phyloP scores from a whole-genome alignment of 805 yeast species.

The Saccharomycodes ludwigii region DNA sequence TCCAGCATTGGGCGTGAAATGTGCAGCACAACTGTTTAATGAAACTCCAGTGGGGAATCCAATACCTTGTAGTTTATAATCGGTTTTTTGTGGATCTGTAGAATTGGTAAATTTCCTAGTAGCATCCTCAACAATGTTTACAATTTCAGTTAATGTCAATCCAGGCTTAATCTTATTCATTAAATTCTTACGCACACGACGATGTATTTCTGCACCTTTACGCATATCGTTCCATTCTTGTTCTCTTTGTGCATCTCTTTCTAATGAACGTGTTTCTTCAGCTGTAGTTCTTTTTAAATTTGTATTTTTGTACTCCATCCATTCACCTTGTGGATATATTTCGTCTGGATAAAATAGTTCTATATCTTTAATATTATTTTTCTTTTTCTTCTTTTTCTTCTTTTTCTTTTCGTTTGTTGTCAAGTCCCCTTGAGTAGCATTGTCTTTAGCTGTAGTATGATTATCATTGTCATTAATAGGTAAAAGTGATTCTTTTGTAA shows the following conservation, averaged over 20 bases:
- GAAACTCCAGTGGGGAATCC: constrained; percentile 99
- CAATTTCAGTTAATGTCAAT: constrained; percentile 81
- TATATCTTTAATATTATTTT: constrained; percentile 46
- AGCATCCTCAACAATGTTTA: constrained; percentile 78
- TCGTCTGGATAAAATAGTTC: constrained; percentile 58
- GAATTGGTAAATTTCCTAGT: constrained; percentile 64
- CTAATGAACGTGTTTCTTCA: constrained; percentile 75
- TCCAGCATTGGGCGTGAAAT: constrained; percentile 93
- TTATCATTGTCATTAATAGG: too few relatives aligned
- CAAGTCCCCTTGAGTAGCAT: not conserved
- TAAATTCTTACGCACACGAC: constrained; percentile 78
- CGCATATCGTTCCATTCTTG: constrained; percentile 76
- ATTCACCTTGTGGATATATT: constrained; percentile 76
- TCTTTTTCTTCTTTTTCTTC: constrained; percentile 47
- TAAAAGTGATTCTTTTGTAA: too few relatives aligned
- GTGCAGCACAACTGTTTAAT: constrained; percentile 90
- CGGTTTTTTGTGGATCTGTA: constrained; percentile 32
- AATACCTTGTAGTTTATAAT: constrained; percentile 54
- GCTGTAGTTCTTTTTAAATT: constrained; percentile 67
- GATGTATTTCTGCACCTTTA: constrained; percentile 91
- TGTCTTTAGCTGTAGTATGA: too few relatives aligned
- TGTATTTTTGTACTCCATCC: constrained; percentile 58
- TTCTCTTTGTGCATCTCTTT: constrained; percentile 38
- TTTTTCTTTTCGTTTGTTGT: constrained; percentile 36
- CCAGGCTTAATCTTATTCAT: constrained; percentile 74